Evolutionary conservation across 305 asterid genomes (phyloP).

Genomic region (Petunia hybrid): DNA sequence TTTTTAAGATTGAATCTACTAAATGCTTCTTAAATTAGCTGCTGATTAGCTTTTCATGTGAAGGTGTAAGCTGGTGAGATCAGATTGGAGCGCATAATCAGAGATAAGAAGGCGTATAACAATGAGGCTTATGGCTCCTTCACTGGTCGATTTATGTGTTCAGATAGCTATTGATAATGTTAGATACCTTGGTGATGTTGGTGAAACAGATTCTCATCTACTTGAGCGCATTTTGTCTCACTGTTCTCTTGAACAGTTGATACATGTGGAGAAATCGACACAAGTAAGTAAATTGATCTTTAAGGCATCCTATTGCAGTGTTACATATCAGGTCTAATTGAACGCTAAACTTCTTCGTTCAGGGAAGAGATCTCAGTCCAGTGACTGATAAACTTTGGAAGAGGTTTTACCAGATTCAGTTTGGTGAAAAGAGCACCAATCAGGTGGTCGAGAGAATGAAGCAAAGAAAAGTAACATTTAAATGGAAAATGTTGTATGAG

Average conservation of each 20-base stretch:
- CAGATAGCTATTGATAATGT: constrained; percentile 72
- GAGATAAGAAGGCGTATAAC: neutral
- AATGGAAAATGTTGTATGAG: constrained; percentile 78
- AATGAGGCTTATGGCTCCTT: constrained; percentile 54
- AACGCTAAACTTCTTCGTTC: constrained; percentile 39
- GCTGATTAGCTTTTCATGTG: constrained; percentile 9
- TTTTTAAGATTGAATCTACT: neutral
- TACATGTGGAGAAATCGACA: constrained; percentile 71
- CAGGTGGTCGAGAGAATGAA: constrained; percentile 60
- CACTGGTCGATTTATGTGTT: constrained; percentile 87
- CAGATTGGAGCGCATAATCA: constrained; percentile 26
- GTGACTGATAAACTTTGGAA: constrained; percentile 76
- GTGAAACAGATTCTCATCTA: constrained; percentile 76
- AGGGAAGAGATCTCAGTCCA: constrained; percentile 92
- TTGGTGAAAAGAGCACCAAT: constrained; percentile 61
- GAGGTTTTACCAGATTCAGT: constrained; percentile 61
- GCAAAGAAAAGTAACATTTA: constrained; percentile 49
- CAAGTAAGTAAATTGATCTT: constrained; percentile 48
- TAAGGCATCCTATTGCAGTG: constrained; percentile 18
- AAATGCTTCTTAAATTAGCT: neutral
- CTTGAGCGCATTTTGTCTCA: constrained; percentile 82
- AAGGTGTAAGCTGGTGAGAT: constrained; percentile 29
- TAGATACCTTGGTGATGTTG: constrained; percentile 89
- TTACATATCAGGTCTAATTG: neutral
- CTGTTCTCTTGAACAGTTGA: constrained; percentile 76